Evolutionary conservation across 1,139 yeast genomes (phyloP), one percentile per base, ranked within the genome.

Genomic region (Geotrichum candidum): DNA sequence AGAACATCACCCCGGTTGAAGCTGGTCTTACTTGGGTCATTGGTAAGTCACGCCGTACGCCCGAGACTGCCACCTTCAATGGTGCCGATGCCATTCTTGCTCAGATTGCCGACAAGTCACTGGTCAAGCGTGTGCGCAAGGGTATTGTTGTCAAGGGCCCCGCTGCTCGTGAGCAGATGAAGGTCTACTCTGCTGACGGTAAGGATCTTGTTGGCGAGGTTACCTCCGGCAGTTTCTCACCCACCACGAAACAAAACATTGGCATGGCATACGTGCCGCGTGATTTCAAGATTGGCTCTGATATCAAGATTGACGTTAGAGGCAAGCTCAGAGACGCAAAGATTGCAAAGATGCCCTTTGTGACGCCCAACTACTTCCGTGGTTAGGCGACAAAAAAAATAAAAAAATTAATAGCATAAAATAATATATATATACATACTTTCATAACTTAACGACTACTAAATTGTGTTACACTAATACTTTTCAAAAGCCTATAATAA

Each of bases 221-320:
- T 58, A 90, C 97, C 13, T 90, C 97, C 0, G 99, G 99, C 4
- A 86, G 94, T 63, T 87, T 94, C 63, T 88, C 96, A 11, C 99
- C 99, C 51, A 84, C 92, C 13, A 77, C 87, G 62, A 88, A 87
- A 57, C 74, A 76, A 67, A 94, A 94, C 72, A 87, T 94, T 64
- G 97, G 96, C 29, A 97, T 92, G 82, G 97, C 88, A 6, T 94
- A 90, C 75, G 82, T 94, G 52, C 82, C 88, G 65, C 86, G 90
- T 69, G 80, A 78, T 69, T 81, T 83, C 69, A 94, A 92, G 77
- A 80, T 84, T 54, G 97, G 96, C 1, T 84, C 91, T n/a, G 79
- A 82, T 59, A 79, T 92, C 53, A 76, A 83, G 67, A 85, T 92
- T 64, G 88, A 89, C 69, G 87, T 94, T 61, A 84, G 98, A 74